Base-by-base conservation (phyloP, 2,329 filamentous ascomycete genomes). In the Neofusicoccum umdonicola region DNA sequence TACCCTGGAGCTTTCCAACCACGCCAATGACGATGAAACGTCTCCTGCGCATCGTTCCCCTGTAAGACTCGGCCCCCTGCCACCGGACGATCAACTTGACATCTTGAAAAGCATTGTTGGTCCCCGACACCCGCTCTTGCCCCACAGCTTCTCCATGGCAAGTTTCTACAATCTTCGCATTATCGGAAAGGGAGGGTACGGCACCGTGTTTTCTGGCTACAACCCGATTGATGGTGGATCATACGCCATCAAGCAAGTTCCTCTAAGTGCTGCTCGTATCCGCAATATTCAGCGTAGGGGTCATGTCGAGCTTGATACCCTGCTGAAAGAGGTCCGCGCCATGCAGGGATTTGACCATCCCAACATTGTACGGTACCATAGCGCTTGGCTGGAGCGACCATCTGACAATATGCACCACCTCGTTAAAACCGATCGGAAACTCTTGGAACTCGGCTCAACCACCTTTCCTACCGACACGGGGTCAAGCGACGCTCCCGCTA, bases 231-330 rank as follows among this genome's bases (percentile, higher is more conserved):
- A 90, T 70, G 82, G 83, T 6, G 82, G 83, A 50, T 77, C 83
- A 42, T 90, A 90, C 69, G 88, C 88, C 0, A 80, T 90, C 56
- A 90, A 90, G 71, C 87, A 88, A 66, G 87, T 90, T 7, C 81
- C 83, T 0, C 77, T 90, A 6, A 85, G 83, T 56, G 76, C 82
- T 44, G 77, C 80, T 50, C 79, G 83, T 27, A 76, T 87, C 9
- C 79, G 80, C 41, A 81, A 80, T 67, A 79, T 87, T n/a, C 79
- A 83, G 52, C 76, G 81, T 61, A 79, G 81, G 22, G 84, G 83
- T 0, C 76, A 83, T 37, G 76, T 81, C 61, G 85, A 85, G 66
- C 74, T 88, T 47, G 84, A 87, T 69, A 79, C 76, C 57, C 80
- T 88, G 37, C 78, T 89, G 62, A 81, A 82, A 64, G 87, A 90